Evolutionary conservation across 2,329 filamentous ascomycete species (phyloP).

Genomic region (Cladophialophora bantiana): DNA sequence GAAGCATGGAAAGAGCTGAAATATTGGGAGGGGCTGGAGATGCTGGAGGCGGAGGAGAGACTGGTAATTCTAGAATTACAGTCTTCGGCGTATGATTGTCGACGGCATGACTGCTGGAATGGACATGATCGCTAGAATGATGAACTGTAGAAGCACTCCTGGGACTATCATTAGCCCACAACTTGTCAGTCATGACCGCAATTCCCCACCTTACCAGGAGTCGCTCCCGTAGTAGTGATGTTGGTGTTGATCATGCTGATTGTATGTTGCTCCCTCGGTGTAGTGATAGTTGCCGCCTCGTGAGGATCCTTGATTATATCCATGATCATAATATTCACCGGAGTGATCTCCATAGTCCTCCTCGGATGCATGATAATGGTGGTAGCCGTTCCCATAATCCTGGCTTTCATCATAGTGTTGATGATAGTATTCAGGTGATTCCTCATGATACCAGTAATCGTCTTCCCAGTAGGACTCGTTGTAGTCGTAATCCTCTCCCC

Average conservation of each 20-base stretch:
- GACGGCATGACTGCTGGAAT: neutral
- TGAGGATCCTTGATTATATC: constrained; percentile 1
- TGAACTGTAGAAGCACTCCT: neutral
- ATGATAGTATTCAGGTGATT: neutral
- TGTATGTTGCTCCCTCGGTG: neutral
- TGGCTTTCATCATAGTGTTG: neutral
- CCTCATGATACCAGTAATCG: constrained; percentile 17
- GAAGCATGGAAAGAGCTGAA: neutral
- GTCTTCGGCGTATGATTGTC: neutral
- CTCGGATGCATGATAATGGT: neutral
- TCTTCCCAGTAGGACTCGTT: constrained; percentile 6
- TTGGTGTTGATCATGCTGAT: neutral
- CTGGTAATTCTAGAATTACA: neutral
- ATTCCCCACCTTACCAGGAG: constrained; percentile 12
- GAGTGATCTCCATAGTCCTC: neutral
- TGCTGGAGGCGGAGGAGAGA: neutral
- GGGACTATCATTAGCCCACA: neutral
- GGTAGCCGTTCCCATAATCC: neutral
- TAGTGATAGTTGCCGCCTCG: neutral
- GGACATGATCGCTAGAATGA: neutral
- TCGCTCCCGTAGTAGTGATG: constrained; percentile 3
- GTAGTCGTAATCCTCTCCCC: constrained; percentile 5
- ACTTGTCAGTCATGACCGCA: neutral
- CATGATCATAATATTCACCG: neutral
- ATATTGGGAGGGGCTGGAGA: neutral